Evolutionary conservation across 1,284 basidiomycete species (phyloP).

Genomic region (Xanthoconium separans): DNA sequence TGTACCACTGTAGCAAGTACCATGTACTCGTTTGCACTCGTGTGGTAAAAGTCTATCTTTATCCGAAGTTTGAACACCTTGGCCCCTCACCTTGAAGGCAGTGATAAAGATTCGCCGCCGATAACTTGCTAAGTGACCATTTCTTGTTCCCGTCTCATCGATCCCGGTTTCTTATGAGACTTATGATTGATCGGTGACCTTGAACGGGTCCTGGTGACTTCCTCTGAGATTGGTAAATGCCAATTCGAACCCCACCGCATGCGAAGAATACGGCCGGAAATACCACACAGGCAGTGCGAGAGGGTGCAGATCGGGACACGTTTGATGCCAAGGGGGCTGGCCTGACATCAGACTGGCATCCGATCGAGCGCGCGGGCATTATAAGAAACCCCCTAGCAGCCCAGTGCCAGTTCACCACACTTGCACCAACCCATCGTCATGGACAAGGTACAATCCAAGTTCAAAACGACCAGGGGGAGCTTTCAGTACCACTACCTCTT

Average conservation of each 20-base stretch:
- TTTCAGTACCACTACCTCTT: constrained; percentile 34
- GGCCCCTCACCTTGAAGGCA: neutral
- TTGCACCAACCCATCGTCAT: constrained; percentile 14
- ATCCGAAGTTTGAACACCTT: neutral
- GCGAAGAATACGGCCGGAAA: neutral
- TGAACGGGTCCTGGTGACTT: neutral
- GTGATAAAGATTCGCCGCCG: neutral
- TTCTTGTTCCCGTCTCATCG: neutral
- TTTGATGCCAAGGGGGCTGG: constrained; percentile 11
- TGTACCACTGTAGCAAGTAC: neutral
- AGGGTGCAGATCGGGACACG: constrained; percentile 19
- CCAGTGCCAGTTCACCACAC: neutral
- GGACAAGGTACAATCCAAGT: constrained; percentile 27
- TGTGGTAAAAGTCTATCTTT: neutral
- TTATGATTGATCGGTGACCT: constrained; percentile 1
- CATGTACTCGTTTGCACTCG: too few species aligned
- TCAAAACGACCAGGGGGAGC: constrained; percentile 26
- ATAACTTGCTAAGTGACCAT: neutral
- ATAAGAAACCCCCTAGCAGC: constrained; percentile 5
- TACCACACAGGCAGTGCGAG: constrained; percentile 13
- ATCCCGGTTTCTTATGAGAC: neutral
- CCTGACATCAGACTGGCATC: constrained; percentile 15
- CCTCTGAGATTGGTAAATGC: constrained; percentile 3
- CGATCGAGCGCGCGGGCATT: constrained; percentile 15
- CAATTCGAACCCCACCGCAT: neutral